Base-by-base conservation (phyloP, 1,284 basidiomycete genomes). In the Schizophyllum amplum region DNA sequence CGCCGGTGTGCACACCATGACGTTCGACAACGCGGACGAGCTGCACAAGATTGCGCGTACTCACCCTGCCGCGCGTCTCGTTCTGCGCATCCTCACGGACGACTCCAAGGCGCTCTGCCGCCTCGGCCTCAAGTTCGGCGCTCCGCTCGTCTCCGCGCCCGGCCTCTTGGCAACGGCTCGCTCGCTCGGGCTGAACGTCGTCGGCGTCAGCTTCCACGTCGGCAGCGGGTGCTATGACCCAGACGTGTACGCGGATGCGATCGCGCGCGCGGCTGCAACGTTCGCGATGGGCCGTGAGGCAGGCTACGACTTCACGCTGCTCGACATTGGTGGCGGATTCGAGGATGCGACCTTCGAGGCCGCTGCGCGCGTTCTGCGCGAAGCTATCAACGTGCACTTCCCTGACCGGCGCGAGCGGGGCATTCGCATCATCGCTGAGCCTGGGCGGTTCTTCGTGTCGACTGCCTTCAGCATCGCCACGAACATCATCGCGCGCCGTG, bases 21-120 rank as follows among this genome's bases (percentile, higher is more conserved):
- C 96, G 0, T 99, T 99, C 68, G 97, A 99, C 76, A 99, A 99
- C 72, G 82, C 83, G 54, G 97, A 99, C 73, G 97, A 99, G 71
- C 78, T 99, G n/a, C 81, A 92, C 82, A 99, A 99, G 76, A 85
- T 99, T 63, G 86, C 91, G 51, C 86, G 88, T 51, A 78, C 81
- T 20, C 87, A 96, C 70, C 92, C 94, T 0, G 66, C 72, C 51
- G 94, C 96, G 48, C 90, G 92, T 73, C 83, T 98, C 55, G 87
- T 99, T 62, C 75, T 98, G 25, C 92, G 96, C 61, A 98, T 99
- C 70, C 79, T 99, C 52, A 95, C 95, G 20, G 97, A 99, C 72
- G 97, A 99, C 72, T 93, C 92, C 52, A 97, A 94, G 76, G 92
- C 88, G 61, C 76, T 97, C 15, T 98, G 95, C 71, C 87, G 92